Percentiles rank a stretch among this genome's conserved stretches.
phyloP scores from a whole-genome alignment of 768 basidiomycete genomes.

The Pleurotus salmoneostramineus region DNA sequence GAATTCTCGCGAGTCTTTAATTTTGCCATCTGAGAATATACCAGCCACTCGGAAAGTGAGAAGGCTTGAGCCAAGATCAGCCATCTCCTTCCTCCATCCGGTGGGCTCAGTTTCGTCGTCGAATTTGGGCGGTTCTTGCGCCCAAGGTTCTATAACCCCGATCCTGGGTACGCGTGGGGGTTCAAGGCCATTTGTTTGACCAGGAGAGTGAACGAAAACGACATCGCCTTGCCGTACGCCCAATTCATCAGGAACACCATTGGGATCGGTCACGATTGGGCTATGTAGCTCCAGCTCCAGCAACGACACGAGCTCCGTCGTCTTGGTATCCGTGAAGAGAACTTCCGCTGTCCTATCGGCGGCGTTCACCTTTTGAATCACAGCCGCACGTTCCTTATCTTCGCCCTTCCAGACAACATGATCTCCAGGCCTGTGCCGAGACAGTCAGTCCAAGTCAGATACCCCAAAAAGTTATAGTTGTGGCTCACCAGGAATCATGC shows the following conservation, averaged over 20 bases:
- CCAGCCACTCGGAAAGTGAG: conserved; percentile 42
- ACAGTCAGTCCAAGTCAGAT: conserved; percentile 10
- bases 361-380: conserved; percentile 78
- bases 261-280: conserved; percentile 43
- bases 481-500: conserved; percentile 80
- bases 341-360: conserved; percentile 67
- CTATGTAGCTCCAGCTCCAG: conserved; percentile 91
- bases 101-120: conserved; percentile 46
- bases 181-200: conserved; percentile 68
- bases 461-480: background rate
- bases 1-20: conserved; percentile 35
- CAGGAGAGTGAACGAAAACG: conserved; percentile 73
- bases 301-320: conserved; percentile 67
- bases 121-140: conserved; percentile 51
- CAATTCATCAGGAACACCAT: conserved; percentile 49
- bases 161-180: conserved; percentile 75
- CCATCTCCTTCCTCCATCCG: conserved; percentile 74
- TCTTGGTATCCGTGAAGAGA: conserved; percentile 48
- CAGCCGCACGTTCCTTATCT: conserved; percentile 57
- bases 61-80: conserved; percentile 57
- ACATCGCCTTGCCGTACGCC: conserved; percentile 83
- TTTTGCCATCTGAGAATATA: conserved; percentile 31
- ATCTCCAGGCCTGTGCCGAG: conserved; percentile 74
- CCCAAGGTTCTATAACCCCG: conserved; percentile 81
- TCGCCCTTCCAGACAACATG: conserved; percentile 83